Percentiles rank a stretch among this genome's conserved stretches.
These are phyloP conservation scores for Cydonia oblonga DNA, from an alignment of 331 rosid genomes.

Conservation along the genomic window DNA sequence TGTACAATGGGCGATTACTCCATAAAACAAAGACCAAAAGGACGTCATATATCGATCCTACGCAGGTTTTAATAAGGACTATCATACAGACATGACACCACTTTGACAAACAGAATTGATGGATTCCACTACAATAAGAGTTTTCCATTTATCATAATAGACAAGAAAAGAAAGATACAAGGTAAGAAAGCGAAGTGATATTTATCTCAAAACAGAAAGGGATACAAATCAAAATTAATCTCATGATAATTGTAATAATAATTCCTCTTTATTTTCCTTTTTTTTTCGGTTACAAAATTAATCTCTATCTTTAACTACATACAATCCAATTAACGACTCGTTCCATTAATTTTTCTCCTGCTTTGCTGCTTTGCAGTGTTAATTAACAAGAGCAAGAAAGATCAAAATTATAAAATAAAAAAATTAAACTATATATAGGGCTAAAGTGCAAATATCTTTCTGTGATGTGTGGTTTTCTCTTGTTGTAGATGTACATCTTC, in stretches of 20 bases:
- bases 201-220: neutral
- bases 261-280: neutral
- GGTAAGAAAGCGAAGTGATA: neutral
- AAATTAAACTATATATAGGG: neutral
- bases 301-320: neutral
- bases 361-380: neutral
- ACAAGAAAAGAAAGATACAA: neutral
- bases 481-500: conserved; percentile 9
- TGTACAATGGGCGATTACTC: neutral
- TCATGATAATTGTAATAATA: neutral
- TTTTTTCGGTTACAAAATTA: neutral
- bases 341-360: neutral
- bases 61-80: neutral
- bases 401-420: neutral
- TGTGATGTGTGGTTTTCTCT: neutral
- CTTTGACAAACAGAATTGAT: neutral
- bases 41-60: neutral
- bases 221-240: neutral
- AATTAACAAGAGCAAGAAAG: neutral
- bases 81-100: too few relatives aligned
- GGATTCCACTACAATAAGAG: neutral
- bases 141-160: neutral
- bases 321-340: neutral
- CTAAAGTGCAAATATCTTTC: conserved; percentile 4
- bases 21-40: neutral